Evolutionary conservation across 2,329 filamentous ascomycete species (phyloP).

Genomic region (Diaporthe sp.): DNA sequence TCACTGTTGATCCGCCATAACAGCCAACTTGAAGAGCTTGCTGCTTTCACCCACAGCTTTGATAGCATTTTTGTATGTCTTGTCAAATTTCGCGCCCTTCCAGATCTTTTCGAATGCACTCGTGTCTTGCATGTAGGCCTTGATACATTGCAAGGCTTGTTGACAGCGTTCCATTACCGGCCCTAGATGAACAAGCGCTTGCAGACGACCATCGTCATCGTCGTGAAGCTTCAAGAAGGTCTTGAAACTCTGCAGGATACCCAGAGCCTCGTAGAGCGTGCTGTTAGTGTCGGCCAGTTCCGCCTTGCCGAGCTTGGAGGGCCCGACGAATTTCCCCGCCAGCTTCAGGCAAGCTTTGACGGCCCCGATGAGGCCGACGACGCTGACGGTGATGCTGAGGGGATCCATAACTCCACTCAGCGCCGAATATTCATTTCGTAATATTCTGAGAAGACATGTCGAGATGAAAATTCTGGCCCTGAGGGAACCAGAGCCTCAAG

Average conservation of each 20-base stretch:
- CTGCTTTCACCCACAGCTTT: background rate
- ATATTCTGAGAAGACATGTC: background rate
- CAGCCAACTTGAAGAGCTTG: background rate
- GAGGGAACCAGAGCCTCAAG: too few species aligned
- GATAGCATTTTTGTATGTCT: background rate
- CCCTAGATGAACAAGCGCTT: background rate
- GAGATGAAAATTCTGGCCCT: too few species aligned
- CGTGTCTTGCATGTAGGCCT: background rate
- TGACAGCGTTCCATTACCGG: background rate
- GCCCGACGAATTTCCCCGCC: background rate
- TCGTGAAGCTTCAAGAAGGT: background rate
- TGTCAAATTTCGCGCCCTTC: background rate
- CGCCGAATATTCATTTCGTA: background rate
- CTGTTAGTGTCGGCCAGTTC: background rate
- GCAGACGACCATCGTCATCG: background rate
- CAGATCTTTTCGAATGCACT: background rate
- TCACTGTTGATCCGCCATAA: conserved; percentile 3
- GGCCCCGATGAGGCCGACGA: background rate
- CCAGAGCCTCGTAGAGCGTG: background rate
- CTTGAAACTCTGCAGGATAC: background rate
- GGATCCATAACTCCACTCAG: background rate
- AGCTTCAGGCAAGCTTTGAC: background rate
- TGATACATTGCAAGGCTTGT: background rate
- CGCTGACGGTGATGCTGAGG: background rate
- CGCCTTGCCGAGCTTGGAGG: background rate